Base-by-base conservation (phyloP, 306 rosid species). In the Castanea mollissima region DNA sequence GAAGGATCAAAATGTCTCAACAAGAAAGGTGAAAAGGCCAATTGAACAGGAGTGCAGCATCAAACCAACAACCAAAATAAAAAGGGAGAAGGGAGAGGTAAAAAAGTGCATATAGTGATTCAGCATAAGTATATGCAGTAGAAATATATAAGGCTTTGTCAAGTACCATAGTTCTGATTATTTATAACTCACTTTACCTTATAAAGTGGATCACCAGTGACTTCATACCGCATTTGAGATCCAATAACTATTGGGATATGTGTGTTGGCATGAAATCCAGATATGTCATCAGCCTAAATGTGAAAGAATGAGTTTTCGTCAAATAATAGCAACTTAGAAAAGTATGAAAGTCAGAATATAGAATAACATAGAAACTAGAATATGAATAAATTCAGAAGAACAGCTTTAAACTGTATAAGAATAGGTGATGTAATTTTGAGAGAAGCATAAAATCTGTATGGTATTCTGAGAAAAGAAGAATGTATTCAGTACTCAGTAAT, bases 231-330 rank as follows among this genome's bases (percentile, higher is more conserved):
- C 91, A 74, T 69, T 89, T 94, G 98, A 86, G 96, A 31, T 82
- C 98, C 98, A 78, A 94, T 55, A 69, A 94, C 93, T 74, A 94
- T 1, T 72, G 98, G 98, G 27, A 94, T 88, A 84, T 94, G 98
- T 12, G 98, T 92, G 84, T 94, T 94, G 68, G 90, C 65, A 74
- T 94, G 98, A 80, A 88, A 80, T 73, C 85, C 84, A 68, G 97
- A 32, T 83, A 94, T 84, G 81, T 91, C 96, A 67, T 89, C 87
- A 27, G 94, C 94, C 98, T 94, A 59, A 78, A 83, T 60, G 56
- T 57, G 70, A 54, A 73, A 73, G 18, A 55, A 46, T 73, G 21
- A 63, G 71, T 6, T 55, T 59, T 60, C 32, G 32, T 38, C 59
- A 73, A 83, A 78, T 55, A 25, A 70, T 32, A 52, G 62, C 14